Conservation (phyloP, 768 basidiomycete genomes). For the Russula compacta region DNA sequence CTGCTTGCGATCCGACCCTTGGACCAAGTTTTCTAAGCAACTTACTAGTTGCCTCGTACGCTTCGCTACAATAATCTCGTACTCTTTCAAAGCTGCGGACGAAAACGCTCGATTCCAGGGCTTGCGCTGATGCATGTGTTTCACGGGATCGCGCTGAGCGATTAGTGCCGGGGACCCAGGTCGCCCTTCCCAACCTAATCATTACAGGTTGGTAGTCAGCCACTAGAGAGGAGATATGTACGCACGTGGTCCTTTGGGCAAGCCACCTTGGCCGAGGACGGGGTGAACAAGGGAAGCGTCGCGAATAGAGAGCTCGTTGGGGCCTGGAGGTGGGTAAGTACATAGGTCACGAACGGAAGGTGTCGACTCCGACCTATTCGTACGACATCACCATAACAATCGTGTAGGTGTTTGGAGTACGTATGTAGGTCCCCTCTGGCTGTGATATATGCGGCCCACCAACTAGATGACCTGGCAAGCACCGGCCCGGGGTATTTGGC, state of each 20-base stretch:
- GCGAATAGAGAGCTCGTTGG: constrained; percentile 8
- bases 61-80: constrained; percentile 31
- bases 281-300: constrained; percentile 3
- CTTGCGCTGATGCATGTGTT: constrained; percentile 34
- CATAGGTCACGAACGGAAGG: not conserved
- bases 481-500: constrained; percentile 43
- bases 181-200: constrained; percentile 9
- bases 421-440: constrained; percentile 30
- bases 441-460: constrained; percentile 31
- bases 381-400: constrained; percentile 30
- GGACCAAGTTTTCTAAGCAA: constrained; percentile 15
- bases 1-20: not conserved
- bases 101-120: constrained; percentile 38
- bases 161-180: constrained; percentile 23
- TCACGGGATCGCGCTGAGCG: constrained; percentile 27
- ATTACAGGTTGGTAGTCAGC: not conserved
- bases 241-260: constrained; percentile 17
- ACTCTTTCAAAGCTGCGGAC: constrained; percentile 35
- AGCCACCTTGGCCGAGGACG: constrained; percentile 12
- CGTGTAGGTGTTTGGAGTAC: constrained; percentile 26
- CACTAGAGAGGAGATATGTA: not conserved
- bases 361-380: constrained; percentile 27
- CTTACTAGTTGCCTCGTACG: constrained; percentile 28
- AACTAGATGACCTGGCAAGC: constrained; percentile 34
- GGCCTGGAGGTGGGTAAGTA: not conserved